Conservation (phyloP, 139 green algal genomes). For the Gonium pectorale region DNA sequence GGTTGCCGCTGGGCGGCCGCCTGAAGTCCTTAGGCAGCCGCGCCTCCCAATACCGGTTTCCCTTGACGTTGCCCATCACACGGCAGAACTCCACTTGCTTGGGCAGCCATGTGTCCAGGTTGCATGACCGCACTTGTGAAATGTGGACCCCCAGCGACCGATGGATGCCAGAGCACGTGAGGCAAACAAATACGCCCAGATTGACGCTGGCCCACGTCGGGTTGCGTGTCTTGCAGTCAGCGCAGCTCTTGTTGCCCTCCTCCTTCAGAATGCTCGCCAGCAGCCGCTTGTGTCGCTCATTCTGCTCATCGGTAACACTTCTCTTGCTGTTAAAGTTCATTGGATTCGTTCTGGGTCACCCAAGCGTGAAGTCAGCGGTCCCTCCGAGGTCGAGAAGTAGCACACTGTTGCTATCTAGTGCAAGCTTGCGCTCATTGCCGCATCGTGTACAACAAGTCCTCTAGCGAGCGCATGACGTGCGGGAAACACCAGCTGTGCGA, state of each 20-base stretch:
- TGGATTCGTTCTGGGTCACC: slow-evolving; percentile 2
- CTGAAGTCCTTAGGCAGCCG: slow-evolving; percentile 77
- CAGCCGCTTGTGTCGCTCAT: slow-evolving; percentile 82
- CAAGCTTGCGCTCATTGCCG: no score
- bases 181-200: slow-evolving; percentile 91
- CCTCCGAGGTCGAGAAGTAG: no score
- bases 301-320: slow-evolving; percentile 79
- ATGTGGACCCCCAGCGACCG: slow-evolving; percentile 91
- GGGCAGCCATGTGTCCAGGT: slow-evolving; percentile 94
- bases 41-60: slow-evolving; percentile 90
- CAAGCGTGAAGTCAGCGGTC: no score
- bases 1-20: slow-evolving; percentile 72
- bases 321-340: slow-evolving; percentile 75
- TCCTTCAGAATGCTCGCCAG: slow-evolving; percentile 77
- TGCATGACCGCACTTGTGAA: slow-evolving; percentile 88
- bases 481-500: no score
- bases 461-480: no score
- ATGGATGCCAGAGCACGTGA: slow-evolving; percentile 92
- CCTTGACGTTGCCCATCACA: slow-evolving; percentile 87
- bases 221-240: slow-evolving; percentile 84
- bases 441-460: no score
- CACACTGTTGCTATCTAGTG: no score
- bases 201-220: slow-evolving; percentile 88
- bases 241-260: slow-evolving; percentile 86
- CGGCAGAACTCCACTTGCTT: slow-evolving; percentile 90